phyloP scores from a whole-genome alignment of 2,329 filamentous ascomycete genomes.

The Podosphaera aphanis region DNA sequence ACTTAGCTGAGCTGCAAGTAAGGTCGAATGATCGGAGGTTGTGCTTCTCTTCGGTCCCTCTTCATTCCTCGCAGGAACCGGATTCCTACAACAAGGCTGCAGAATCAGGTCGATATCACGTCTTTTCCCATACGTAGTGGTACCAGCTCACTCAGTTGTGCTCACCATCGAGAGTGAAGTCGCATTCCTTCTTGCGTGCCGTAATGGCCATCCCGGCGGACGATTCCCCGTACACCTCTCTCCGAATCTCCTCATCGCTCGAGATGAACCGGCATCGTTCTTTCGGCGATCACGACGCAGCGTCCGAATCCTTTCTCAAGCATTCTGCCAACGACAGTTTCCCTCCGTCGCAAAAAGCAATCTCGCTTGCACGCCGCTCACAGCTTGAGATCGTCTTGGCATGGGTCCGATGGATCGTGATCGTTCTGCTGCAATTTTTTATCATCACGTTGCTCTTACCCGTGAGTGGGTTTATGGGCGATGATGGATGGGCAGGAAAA shows the following conservation, averaged over 20 bases:
- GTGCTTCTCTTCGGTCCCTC: too few species aligned
- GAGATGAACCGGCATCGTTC: constrained; percentile 1
- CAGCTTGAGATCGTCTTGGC: constrained; percentile 6
- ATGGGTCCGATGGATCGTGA: constrained; percentile 12
- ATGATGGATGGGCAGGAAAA: constrained; percentile 2
- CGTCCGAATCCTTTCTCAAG: constrained; percentile 9
- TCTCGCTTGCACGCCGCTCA: constrained; percentile 1
- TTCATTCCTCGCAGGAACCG: too few species aligned
- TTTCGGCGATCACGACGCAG: constrained; percentile 4
- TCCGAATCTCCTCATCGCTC: constrained; percentile 1
- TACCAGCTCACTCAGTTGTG: too few species aligned
- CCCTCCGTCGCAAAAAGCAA: constrained; percentile 2
- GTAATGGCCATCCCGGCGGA: too few species aligned
- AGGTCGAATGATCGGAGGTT: too few species aligned
- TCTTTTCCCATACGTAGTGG: too few species aligned
- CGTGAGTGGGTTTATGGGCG: constrained; percentile 4
- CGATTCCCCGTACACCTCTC: constrained; percentile 1
- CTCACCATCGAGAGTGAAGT: too few species aligned
- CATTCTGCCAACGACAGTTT: constrained; percentile 3
- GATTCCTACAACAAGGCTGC: too few species aligned
- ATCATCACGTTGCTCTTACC: constrained; percentile 13
- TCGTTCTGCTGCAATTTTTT: constrained; percentile 12
- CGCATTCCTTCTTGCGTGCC: too few species aligned
- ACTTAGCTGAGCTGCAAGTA: too few species aligned
- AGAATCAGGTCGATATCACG: too few species aligned